A percentile compares a stretch with the other conserved stretches of the same genome.
Conservation (phyloP, 1,284 basidiomycete species). For the Mycosarcoma mackinlayi region DNA sequence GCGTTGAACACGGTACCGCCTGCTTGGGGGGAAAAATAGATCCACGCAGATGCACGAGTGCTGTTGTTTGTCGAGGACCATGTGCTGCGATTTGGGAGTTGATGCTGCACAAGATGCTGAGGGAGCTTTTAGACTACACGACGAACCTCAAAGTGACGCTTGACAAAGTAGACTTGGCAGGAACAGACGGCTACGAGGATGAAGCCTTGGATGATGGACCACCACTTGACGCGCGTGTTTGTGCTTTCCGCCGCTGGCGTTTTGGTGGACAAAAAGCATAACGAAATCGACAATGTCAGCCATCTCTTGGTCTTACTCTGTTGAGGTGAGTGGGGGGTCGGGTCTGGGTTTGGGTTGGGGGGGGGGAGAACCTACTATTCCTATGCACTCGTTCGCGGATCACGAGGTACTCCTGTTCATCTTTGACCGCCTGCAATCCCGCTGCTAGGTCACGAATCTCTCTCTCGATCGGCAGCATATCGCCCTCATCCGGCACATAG, state of each 20-base stretch:
- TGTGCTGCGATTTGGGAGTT: too few relatives aligned
- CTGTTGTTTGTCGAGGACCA: too few relatives aligned
- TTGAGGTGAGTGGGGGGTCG: neutral
- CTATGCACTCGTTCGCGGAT: conserved; percentile 91
- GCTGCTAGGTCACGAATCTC: conserved; percentile 91
- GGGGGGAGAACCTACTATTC: conserved; percentile 74
- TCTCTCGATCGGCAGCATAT: conserved; percentile 82
- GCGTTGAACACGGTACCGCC: too few relatives aligned
- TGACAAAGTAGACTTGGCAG: conserved; percentile 98
- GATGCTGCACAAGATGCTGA: neutral
- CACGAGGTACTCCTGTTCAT: conserved; percentile 98
- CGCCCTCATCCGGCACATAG: conserved; percentile 86
- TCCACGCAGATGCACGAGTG: too few relatives aligned
- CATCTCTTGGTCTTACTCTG: too few relatives aligned
- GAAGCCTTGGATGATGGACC: conserved; percentile 90
- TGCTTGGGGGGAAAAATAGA: too few relatives aligned
- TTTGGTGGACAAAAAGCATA: neutral
- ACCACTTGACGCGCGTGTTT: conserved; percentile 97
- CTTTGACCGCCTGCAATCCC: conserved; percentile 89
- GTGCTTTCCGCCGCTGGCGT: conserved; percentile 70
- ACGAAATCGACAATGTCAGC: too few relatives aligned
- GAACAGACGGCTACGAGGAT: conserved; percentile 89
- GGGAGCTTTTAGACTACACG: conserved; percentile 39
- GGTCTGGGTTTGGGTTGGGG: neutral
- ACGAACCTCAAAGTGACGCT: conserved; percentile 71